Percentiles rank a stretch among this genome's conserved stretches.
These are phyloP conservation scores for Naegleria gruberi DNA, from an alignment of 208 protist species.

Conservation along the genomic window DNA sequence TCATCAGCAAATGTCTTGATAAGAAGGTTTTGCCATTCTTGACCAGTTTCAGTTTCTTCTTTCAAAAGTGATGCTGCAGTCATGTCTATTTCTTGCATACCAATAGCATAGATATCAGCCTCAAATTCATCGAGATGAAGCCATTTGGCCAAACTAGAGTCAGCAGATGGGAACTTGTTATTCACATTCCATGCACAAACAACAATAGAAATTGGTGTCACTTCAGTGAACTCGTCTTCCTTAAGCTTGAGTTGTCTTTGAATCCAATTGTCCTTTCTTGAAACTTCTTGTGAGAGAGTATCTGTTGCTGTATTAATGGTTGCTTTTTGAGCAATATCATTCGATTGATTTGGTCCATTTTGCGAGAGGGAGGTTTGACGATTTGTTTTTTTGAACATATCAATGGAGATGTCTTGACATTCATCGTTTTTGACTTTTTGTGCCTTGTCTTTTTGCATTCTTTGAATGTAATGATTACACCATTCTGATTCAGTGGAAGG, in stretches of 20 bases:
- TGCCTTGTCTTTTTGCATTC: not conserved
- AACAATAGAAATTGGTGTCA: not conserved
- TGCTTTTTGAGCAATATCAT: not conserved
- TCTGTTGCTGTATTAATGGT: not conserved
- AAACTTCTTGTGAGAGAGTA: not conserved
- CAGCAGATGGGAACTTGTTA: not conserved
- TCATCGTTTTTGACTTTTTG: not conserved
- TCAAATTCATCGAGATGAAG: not conserved
- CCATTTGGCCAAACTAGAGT: not conserved
- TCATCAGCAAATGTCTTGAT: not conserved
- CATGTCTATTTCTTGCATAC: constrained; percentile 20
- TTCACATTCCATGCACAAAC: constrained; percentile 21
- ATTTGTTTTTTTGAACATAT: not conserved
- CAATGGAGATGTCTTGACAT: not conserved
- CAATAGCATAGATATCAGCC: constrained; percentile 14
- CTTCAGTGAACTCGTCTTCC: constrained; percentile 7
- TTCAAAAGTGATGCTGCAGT: not conserved
- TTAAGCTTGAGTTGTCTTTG: not conserved
- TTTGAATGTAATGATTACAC: not conserved
- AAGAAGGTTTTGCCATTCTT: not conserved
- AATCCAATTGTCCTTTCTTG: constrained; percentile 16
- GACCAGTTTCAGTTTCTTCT: constrained; percentile 3
- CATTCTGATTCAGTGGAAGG: not conserved
- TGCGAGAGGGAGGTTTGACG: not conserved
- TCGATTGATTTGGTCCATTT: not conserved